Evolutionary conservation across 345 rosid genomes (phyloP), one percentile per base, ranked within the genome.

Genomic region (Moricandia moricandioides): DNA sequence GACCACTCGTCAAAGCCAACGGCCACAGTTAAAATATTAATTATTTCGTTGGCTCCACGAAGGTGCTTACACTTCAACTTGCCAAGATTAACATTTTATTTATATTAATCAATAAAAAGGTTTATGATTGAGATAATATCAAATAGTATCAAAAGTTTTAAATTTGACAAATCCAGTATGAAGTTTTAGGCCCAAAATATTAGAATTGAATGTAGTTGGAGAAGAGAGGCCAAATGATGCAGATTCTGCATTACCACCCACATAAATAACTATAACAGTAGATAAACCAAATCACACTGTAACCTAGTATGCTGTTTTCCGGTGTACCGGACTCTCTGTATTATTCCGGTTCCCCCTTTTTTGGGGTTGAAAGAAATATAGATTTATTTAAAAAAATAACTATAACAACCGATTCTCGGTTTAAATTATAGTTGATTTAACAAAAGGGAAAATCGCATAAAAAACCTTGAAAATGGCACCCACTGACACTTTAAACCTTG

Each of bases 1-100:
- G 69, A 68, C 79, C 73, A 61, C 40, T 16, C 1, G 69, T 75
- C 74, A 75, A 68, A 5, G 74, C 34, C 69, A 60, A 68, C 24
- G 4, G 31, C 67, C 58, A 65, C 60, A 14, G 60, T 34, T 73
- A 33, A 21, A 21, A 9, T 43, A 43, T 43, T 57, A 18, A 57
- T 58, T 45, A 58, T 66, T n/a, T 30, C 29, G 67, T 58, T 33
- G 61, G 67, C 45, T 68, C 73, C 69, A 51, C 63, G 74, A 68
- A 75, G 47, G 45, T 51, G 34, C 72, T 33, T 47, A 31, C 62
- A 35, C n/a, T 49, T 49, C 73, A 51, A 75, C 56, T 75, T 75
- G 43, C 62, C 43, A 14, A 34, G 37, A 26, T 45, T 33, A 14
- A 49, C 47, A 33, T n/a, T 34, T 71, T 54, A 11, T 49, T 18